phyloP scores from a whole-genome alignment of 2,329 filamentous ascomycete species.

The Tolypocladium endophyticum region DNA sequence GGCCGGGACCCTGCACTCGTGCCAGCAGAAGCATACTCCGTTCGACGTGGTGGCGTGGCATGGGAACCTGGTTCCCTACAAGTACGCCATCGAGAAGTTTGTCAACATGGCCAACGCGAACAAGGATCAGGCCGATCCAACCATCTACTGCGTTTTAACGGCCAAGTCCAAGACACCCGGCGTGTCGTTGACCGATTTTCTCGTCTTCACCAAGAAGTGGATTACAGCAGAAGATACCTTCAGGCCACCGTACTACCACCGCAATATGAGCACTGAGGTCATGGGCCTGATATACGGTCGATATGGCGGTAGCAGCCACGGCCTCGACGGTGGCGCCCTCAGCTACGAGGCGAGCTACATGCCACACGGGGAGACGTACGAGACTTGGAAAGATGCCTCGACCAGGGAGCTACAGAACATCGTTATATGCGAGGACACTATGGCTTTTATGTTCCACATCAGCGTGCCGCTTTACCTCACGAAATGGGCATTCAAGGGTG shows the following conservation, averaged over 20 bases:
- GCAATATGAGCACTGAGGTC: constrained; percentile 46
- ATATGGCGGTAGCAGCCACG: constrained; percentile 17
- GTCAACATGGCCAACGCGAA: constrained; percentile 47
- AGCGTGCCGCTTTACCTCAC: constrained; percentile 13
- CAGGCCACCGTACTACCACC: constrained; percentile 56
- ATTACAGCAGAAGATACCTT: constrained; percentile 51
- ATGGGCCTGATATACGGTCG: constrained; percentile 39
- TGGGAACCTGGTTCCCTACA: constrained; percentile 54
- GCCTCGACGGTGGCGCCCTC: constrained; percentile 17
- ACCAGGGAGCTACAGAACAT: constrained; percentile 14
- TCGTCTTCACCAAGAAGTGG: constrained; percentile 59
- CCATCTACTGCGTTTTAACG: constrained; percentile 55
- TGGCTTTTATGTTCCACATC: constrained; percentile 38
- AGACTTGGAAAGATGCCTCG: constrained; percentile 16
- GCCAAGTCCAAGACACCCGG: constrained; percentile 42
- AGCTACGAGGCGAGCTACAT: constrained; percentile 23
- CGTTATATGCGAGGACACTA: constrained; percentile 9
- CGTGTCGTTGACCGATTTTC: constrained; percentile 51
- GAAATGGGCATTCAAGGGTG: constrained; percentile 12
- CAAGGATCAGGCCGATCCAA: constrained; percentile 56
- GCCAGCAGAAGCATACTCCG: constrained; percentile 52
- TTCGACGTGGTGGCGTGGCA: constrained; percentile 67
- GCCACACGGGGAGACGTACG: constrained; percentile 23
- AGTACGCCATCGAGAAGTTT: constrained; percentile 46
- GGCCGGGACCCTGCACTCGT: constrained; percentile 47